Evolutionary conservation across 164 flowering plant genomes (phyloP).

Genomic region (Piper betle): DNA sequence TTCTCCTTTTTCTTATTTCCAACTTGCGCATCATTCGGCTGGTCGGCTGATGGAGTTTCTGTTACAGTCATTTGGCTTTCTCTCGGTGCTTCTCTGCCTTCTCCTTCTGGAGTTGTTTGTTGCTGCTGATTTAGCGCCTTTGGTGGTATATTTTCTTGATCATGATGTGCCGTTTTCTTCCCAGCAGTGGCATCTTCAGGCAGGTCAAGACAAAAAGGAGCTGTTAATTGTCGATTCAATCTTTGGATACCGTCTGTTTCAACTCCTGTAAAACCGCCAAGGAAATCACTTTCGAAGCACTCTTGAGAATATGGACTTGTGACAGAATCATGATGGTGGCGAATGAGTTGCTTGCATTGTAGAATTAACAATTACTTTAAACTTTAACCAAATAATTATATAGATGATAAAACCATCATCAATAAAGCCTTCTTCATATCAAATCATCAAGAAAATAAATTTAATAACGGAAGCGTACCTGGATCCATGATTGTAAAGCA

Average conservation of each 20-base stretch:
- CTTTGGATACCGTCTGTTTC: constrained; percentile 16
- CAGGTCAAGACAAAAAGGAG: constrained; percentile 48
- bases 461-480: too few species aligned
- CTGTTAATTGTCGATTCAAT: constrained; percentile 30
- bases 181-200: constrained; percentile 29
- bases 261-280: constrained; percentile 26
- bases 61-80: constrained; percentile 85
- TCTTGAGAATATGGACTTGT: constrained; percentile 91
- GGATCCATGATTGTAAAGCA: too few species aligned
- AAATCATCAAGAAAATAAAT: too few species aligned
- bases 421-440: too few species aligned
- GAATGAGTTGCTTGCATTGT: constrained; percentile 83
- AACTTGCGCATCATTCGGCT: constrained; percentile 45
- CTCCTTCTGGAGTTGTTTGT: constrained; percentile 70
- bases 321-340: constrained; percentile 93
- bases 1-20: constrained; percentile 45
- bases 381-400: too few species aligned
- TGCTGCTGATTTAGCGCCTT: constrained; percentile 32
- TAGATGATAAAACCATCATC: too few species aligned
- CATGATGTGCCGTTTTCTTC: constrained; percentile 20
- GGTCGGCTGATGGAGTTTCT: constrained; percentile 98
- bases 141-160: constrained; percentile 80
- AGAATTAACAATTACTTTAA: too few species aligned
- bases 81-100: constrained; percentile 40
- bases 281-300: constrained; percentile 52